Evolutionary conservation across 345 rosid species (phyloP).

Genomic region (Brassica rapa): DNA sequence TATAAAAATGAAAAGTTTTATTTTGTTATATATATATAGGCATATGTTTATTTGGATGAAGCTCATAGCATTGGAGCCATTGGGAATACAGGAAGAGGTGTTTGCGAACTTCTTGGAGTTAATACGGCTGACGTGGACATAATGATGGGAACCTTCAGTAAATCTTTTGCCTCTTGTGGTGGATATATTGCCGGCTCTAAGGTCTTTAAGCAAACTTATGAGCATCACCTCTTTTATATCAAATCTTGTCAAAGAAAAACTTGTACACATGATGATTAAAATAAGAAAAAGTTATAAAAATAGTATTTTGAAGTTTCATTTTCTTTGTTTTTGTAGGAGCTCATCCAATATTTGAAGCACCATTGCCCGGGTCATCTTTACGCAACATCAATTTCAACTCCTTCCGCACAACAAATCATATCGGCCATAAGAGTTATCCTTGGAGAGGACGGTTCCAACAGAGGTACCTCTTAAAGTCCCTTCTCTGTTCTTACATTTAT

Average conservation of each 20-base stretch:
- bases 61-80: slow-evolving; percentile 99
- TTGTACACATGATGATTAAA: neutral
- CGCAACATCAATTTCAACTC: slow-evolving; percentile 93
- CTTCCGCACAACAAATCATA: slow-evolving; percentile 85
- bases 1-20: neutral
- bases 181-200: slow-evolving; percentile 96
- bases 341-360: slow-evolving; percentile 68
- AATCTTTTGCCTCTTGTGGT: slow-evolving; percentile 98
- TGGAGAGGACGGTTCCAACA: slow-evolving; percentile 92
- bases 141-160: slow-evolving; percentile 99
- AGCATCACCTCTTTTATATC: neutral
- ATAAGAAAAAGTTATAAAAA: slow-evolving; percentile 5
- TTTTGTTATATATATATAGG: slow-evolving; percentile 43
- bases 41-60: slow-evolving; percentile 87
- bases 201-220: slow-evolving; percentile 46
- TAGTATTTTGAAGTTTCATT: neutral
- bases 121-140: slow-evolving; percentile 88
- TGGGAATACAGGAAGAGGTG: slow-evolving; percentile 91
- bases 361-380: slow-evolving; percentile 91
- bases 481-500: neutral
- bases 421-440: slow-evolving; percentile 85
- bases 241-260: neutral
- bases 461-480: slow-evolving; percentile 52
- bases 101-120: slow-evolving; percentile 93
- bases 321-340: slow-evolving; percentile 52